Conservation (phyloP, 495 filamentous ascomycete species). For the Ascobolus immersus region DNA sequence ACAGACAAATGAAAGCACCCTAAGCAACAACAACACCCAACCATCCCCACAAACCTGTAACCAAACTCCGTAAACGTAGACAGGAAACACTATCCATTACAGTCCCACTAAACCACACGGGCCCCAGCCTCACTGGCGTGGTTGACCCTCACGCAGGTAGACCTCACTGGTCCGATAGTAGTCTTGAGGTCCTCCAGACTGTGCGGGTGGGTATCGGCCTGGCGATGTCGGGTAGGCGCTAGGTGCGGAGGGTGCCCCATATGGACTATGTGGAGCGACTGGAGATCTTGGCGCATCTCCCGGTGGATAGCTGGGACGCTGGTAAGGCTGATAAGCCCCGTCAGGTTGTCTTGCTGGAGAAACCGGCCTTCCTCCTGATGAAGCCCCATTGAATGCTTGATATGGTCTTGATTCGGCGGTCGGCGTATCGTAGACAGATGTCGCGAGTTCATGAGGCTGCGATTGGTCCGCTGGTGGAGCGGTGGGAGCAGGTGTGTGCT, state of each 20-base stretch:
- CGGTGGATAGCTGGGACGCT: conserved; percentile 3
- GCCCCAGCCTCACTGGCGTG: too few relatives aligned
- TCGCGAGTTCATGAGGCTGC: conserved; percentile 56
- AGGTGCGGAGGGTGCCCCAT: conserved; percentile 2
- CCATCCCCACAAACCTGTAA: too few relatives aligned
- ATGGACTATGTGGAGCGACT: conserved; percentile 7
- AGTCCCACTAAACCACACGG: too few relatives aligned
- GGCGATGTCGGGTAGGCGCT: conserved; percentile 7
- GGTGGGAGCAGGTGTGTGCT: conserved; percentile 22
- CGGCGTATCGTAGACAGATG: conserved; percentile 62
- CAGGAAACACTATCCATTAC: too few relatives aligned
- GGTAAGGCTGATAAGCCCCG: conserved; percentile 5
- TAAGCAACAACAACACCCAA: too few relatives aligned
- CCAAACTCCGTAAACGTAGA: too few relatives aligned
- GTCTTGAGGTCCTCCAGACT: conserved; percentile 9
- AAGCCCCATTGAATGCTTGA: conserved; percentile 7
- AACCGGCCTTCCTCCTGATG: conserved; percentile 3
- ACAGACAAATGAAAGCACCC: too few relatives aligned
- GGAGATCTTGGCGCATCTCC: conserved; percentile 7
- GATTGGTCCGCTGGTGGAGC: conserved; percentile 36
- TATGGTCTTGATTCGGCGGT: conserved; percentile 27
- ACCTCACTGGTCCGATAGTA: conserved; percentile 14
- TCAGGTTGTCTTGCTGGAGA: conserved; percentile 9
- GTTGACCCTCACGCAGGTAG: conserved; percentile 12
- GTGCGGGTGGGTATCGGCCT: conserved; percentile 7